phyloP scores from a whole-genome alignment of 805 yeast genomes.

The Pichia sporocuriosa region DNA sequence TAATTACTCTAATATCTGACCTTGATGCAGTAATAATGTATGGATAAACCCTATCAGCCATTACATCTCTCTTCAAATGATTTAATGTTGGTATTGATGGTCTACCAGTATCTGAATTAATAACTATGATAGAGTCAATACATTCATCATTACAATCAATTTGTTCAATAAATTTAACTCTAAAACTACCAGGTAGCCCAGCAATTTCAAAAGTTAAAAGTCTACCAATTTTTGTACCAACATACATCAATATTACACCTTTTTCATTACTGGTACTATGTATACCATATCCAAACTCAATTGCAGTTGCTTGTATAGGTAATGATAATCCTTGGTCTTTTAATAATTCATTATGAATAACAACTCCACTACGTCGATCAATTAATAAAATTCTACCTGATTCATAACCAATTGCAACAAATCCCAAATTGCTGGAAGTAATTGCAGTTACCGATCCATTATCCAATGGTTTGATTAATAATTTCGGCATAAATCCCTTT shows the following conservation, averaged over 20 bases:
- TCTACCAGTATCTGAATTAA: slow-evolving; percentile 52
- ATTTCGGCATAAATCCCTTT: slow-evolving; percentile 60
- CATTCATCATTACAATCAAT: slow-evolving; percentile 45
- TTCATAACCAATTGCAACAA: slow-evolving; percentile 72
- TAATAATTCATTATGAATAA: slow-evolving; percentile 36
- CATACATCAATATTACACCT: slow-evolving; percentile 57
- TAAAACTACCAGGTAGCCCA: slow-evolving; percentile 60
- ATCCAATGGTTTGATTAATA: slow-evolving; percentile 34
- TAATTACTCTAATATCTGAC: slow-evolving; percentile 56
- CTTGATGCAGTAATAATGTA: slow-evolving; percentile 48
- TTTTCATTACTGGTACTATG: slow-evolving; percentile 19
- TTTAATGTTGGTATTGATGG: slow-evolving; percentile 60
- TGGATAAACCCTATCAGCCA: slow-evolving; percentile 46
- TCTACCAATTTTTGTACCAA: slow-evolving; percentile 76
- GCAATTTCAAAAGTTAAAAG: slow-evolving; percentile 55
- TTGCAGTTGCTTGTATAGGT: slow-evolving; percentile 40
- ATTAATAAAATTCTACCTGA: slow-evolving; percentile 69
- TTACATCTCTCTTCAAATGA: slow-evolving; percentile 40
- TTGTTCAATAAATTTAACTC: slow-evolving; percentile 43
- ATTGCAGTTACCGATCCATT: slow-evolving; percentile 52
- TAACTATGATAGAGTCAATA: slow-evolving; percentile 50
- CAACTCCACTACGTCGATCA: slow-evolving; percentile 64
- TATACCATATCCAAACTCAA: slow-evolving; percentile 71
- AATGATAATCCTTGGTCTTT: slow-evolving; percentile 25
- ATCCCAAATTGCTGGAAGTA: slow-evolving; percentile 69